A percentile compares a stretch with the other conserved stretches of the same genome.
Conservation (phyloP, 345 rosid species). For the Mercurialis annua region DNA sequence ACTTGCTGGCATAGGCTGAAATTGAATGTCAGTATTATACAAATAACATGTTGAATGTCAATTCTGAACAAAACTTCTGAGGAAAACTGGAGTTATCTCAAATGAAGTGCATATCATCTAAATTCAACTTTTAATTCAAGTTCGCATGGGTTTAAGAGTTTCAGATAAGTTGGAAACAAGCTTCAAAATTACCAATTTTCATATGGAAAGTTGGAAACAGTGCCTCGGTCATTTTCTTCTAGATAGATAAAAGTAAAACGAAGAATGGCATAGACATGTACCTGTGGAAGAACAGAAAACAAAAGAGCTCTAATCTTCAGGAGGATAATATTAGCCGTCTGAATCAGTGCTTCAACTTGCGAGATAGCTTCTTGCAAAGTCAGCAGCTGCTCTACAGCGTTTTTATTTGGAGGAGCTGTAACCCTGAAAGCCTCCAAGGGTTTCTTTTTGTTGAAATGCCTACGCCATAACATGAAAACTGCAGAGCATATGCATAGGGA, state of each 20-base stretch:
- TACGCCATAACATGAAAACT: slow-evolving; percentile 59
- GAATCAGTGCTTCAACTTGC: slow-evolving; percentile 70
- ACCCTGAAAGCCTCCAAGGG: slow-evolving; percentile 60
- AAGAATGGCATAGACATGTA: slow-evolving; percentile 22
- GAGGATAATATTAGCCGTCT: slow-evolving; percentile 65
- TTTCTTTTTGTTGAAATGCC: slow-evolving; percentile 47
- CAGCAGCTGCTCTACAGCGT: slow-evolving; percentile 89
- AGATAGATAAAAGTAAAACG: neutral
- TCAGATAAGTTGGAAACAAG: neutral
- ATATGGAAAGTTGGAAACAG: neutral
- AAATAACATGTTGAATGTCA: neutral
- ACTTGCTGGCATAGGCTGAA: neutral
- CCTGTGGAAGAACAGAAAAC: slow-evolving; percentile 80
- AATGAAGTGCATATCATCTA: neutral
- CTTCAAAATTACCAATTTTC: neutral
- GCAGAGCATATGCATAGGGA: slow-evolving; percentile 46
- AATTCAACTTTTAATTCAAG: neutral
- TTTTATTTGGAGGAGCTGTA: slow-evolving; percentile 61
- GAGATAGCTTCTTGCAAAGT: slow-evolving; percentile 68
- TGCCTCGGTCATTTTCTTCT: neutral
- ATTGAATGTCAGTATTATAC: neutral
- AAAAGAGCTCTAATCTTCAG: slow-evolving; percentile 86
- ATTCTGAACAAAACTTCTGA: neutral
- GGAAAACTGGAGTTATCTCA: neutral
- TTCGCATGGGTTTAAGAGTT: neutral